Conservation (phyloP, 2,329 filamentous ascomycete species). For the Scortechinia acanthostroma region DNA sequence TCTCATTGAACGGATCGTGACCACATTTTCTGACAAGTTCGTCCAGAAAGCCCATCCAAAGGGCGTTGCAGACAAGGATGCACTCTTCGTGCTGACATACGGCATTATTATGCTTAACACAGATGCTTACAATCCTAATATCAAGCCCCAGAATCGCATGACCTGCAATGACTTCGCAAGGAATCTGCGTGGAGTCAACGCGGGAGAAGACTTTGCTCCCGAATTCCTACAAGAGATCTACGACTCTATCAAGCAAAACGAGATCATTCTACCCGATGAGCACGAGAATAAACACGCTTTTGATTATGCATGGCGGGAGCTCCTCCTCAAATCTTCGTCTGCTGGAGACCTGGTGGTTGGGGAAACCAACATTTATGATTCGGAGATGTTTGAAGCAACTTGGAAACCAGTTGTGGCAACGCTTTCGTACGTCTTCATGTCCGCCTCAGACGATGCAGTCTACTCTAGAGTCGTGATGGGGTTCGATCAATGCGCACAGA, state of each 20-base stretch:
- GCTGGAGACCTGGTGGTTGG: slow-evolving; percentile 71
- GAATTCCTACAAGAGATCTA: slow-evolving; percentile 83
- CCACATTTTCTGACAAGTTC: slow-evolving; percentile 80
- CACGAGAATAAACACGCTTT: slow-evolving; percentile 95
- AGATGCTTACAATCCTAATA: slow-evolving; percentile 89
- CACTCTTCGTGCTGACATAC: slow-evolving; percentile 84
- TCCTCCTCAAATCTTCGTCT: slow-evolving; percentile 76
- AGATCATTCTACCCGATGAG: slow-evolving; percentile 95
- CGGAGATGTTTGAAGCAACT: slow-evolving; percentile 92
- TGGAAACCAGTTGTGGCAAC: slow-evolving; percentile 95
- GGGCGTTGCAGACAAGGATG: slow-evolving; percentile 76
- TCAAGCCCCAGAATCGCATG: slow-evolving; percentile 78
- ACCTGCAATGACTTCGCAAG: slow-evolving; percentile 72
- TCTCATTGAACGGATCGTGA: slow-evolving; percentile 87
- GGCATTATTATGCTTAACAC: slow-evolving; percentile 97
- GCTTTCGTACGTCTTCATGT: slow-evolving; percentile 97
- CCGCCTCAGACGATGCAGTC: slow-evolving; percentile 89
- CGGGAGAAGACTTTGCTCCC: slow-evolving; percentile 72
- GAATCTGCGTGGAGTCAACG: slow-evolving; percentile 87
- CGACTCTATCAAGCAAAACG: slow-evolving; percentile 82
- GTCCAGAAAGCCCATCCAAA: slow-evolving; percentile 62
- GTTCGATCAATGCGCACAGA: slow-evolving; percentile 91
- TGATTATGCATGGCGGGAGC: slow-evolving; percentile 94
- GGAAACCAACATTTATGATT: slow-evolving; percentile 89
- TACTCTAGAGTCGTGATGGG: slow-evolving; percentile 89